Evolutionary conservation across 129 eudicot genomes (phyloP).

Genomic region (Pittosporum tobira): DNA sequence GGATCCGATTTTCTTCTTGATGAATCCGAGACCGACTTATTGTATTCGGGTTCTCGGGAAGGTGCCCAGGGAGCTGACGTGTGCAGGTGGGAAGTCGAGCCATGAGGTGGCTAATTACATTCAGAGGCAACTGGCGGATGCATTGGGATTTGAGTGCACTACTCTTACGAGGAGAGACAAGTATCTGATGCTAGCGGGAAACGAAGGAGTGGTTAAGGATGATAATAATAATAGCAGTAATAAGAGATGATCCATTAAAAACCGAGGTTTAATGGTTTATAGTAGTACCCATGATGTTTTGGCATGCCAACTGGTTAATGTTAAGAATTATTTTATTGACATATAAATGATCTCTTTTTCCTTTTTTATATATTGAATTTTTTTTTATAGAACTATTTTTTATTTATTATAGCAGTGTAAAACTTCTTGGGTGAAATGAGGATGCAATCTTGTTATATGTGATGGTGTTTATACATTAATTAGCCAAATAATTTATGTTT

Average conservation of each 20-base stretch:
- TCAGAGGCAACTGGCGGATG: conserved; percentile 59
- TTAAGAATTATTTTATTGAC: background rate
- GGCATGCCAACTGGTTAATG: too few relatives aligned
- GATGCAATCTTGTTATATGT: too few relatives aligned
- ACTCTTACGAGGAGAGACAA: conserved; percentile 73
- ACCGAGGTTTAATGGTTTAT: background rate
- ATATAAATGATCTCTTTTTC: background rate
- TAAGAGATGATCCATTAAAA: conserved; percentile 3
- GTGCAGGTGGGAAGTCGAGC: conserved; percentile 71
- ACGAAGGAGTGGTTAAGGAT: conserved; percentile 65
- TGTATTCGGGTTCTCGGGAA: conserved; percentile 57
- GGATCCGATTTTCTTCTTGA: conserved; percentile 78
- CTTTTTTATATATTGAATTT: too few relatives aligned
- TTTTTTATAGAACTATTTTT: too few relatives aligned
- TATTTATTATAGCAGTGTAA: too few relatives aligned
- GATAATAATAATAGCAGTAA: conserved; percentile 20
- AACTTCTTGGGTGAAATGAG: too few relatives aligned
- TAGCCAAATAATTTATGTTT: too few relatives aligned
- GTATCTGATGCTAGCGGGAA: conserved; percentile 95
- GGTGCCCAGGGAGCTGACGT: conserved; percentile 50
- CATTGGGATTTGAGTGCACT: conserved; percentile 94
- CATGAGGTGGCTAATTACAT: conserved; percentile 85
- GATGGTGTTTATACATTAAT: too few relatives aligned
- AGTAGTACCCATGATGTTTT: too few relatives aligned
- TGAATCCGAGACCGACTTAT: conserved; percentile 82